These are phyloP conservation scores for Schizochytrium sp. DNA, from an alignment of 108 stramenopile species.

Conservation along the genomic window DNA sequence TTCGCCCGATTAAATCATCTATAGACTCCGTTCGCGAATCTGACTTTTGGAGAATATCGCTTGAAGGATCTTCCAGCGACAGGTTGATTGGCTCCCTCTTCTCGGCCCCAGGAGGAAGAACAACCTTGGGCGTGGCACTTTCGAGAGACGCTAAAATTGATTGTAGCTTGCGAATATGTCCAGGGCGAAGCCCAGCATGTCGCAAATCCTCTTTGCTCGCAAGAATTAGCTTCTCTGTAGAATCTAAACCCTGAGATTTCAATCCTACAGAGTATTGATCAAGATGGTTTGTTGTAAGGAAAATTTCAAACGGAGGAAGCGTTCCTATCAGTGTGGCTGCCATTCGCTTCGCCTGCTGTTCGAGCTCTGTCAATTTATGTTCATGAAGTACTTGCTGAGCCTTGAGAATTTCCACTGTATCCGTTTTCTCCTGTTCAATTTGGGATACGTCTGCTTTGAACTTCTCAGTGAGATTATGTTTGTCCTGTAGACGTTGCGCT, in stretches of 20 bases:
- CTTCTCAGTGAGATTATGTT: no score
- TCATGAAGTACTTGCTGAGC: conserved; percentile 14
- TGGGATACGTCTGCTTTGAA: background rate
- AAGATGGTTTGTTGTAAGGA: background rate
- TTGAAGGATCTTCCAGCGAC: background rate
- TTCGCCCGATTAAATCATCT: background rate
- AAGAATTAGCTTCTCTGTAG: conserved; percentile 56
- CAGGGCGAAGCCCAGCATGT: conserved; percentile 2
- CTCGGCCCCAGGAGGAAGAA: background rate
- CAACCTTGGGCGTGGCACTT: background rate
- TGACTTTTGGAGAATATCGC: no score
- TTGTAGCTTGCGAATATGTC: conserved; percentile 23
- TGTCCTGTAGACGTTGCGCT: background rate
- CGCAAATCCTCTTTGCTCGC: conserved; percentile 2
- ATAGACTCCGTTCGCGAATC: no score
- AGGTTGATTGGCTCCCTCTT: background rate
- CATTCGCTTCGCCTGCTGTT: background rate
- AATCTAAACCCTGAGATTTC: conserved; percentile 32
- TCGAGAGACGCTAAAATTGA: background rate
- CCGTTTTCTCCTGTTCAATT: background rate
- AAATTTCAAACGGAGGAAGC: background rate
- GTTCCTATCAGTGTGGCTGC: conserved; percentile 1
- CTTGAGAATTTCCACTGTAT: conserved; percentile 28
- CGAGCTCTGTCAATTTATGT: conserved; percentile 13
- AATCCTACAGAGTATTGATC: background rate